A percentile compares a stretch with the other conserved stretches of the same genome.
Evolutionary conservation across 2,329 filamentous ascomycete species (phyloP).

Genomic region (Venturia asperata): DNA sequence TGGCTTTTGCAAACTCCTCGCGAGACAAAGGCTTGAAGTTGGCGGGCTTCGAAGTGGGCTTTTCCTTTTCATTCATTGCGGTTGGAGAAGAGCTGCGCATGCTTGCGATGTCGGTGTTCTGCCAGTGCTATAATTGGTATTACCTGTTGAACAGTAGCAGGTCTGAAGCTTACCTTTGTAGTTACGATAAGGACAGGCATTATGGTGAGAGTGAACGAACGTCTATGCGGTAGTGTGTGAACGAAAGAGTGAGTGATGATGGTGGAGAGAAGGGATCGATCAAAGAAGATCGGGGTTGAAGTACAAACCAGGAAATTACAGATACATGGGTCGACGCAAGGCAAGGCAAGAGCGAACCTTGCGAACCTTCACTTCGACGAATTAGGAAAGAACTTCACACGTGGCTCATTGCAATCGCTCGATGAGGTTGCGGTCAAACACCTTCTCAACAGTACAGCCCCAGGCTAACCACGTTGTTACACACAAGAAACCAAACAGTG

Average conservation of each 20-base stretch:
- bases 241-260: neutral
- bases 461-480: neutral
- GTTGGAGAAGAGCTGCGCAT: neutral
- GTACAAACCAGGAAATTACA: slow-evolving; percentile 10
- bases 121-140: neutral
- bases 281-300: neutral
- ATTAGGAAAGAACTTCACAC: neutral
- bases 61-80: neutral
- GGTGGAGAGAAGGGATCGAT: neutral
- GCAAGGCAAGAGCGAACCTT: slow-evolving; percentile 2
- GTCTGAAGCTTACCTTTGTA: neutral
- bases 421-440: slow-evolving; percentile 2
- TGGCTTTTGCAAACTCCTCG: slow-evolving; percentile 1
- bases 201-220: neutral
- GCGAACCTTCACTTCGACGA: slow-evolving; percentile 8
- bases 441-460: neutral
- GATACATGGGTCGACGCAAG: neutral
- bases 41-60: neutral
- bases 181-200: neutral
- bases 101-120: neutral
- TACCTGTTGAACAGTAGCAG: neutral
- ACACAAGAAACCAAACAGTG: neutral
- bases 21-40: slow-evolving; percentile 11
- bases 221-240: neutral
- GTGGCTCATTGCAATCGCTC: slow-evolving; percentile 4